A percentile compares a stretch with the other conserved stretches of the same genome.
Conservation (phyloP, 1,284 basidiomycete genomes). For the Ceratorhiza oryzae-sativae region DNA sequence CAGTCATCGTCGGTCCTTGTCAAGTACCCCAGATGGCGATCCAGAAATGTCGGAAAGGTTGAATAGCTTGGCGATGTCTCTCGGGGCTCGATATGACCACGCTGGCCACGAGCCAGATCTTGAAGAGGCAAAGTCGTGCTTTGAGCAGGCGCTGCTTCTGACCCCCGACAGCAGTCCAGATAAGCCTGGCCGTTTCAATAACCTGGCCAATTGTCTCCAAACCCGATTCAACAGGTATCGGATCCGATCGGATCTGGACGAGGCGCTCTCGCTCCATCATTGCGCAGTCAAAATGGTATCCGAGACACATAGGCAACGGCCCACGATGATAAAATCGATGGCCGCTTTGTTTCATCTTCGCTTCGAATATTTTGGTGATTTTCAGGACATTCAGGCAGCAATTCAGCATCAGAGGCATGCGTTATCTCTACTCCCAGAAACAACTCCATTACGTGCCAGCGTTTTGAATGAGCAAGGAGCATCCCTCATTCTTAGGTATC, state of each 20-base stretch:
- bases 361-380: background rate
- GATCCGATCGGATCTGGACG: background rate
- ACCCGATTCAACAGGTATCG: background rate
- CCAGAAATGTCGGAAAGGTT: background rate
- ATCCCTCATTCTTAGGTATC: background rate
- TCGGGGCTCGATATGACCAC: background rate
- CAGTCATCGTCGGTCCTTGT: background rate
- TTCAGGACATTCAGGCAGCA: constrained; percentile 3
- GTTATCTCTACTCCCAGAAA: background rate
- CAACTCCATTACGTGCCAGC: background rate
- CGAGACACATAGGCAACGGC: background rate
- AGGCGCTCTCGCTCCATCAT: background rate
- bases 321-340: background rate
- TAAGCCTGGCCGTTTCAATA: background rate
- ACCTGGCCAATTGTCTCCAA: background rate
- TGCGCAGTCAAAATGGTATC: background rate
- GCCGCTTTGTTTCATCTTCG: background rate
- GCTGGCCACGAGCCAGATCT: background rate
- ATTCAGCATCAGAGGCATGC: background rate
- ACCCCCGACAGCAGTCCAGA: background rate
- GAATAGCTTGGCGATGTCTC: background rate
- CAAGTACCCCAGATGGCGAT: background rate
- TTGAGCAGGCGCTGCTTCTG: background rate
- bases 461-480: background rate
- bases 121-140: background rate